Percentiles rank a stretch among this genome's conserved stretches.
phyloP scores from a whole-genome alignment of 139 green algal genomes.

The Chlorella sp. region DNA sequence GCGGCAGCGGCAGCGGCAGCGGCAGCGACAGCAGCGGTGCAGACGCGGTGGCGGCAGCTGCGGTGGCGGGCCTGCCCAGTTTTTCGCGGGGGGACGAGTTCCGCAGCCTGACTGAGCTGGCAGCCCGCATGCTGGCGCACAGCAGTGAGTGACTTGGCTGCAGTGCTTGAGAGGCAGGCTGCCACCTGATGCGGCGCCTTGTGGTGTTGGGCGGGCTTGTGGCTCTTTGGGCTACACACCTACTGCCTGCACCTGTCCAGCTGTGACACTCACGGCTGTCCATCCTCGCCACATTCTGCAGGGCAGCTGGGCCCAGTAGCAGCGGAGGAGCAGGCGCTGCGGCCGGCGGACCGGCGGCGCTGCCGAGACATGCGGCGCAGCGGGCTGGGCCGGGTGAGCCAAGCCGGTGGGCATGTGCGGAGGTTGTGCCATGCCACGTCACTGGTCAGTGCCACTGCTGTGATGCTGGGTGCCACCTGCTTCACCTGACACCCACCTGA shows the following conservation, averaged over 20 bases:
- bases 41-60: background rate
- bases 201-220: background rate
- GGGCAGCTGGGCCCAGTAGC: background rate
- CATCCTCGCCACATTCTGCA: constrained; percentile 5
- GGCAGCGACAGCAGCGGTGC: background rate
- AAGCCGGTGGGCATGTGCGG: background rate
- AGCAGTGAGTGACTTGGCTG: background rate
- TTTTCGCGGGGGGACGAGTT: constrained; percentile 19
- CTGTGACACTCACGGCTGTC: background rate
- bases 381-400: constrained; percentile 3
- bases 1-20: background rate
- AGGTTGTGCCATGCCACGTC: background rate
- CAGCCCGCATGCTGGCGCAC: background rate
- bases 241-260: background rate
- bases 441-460: background rate
- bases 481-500: background rate
- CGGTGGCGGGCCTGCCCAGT: background rate
- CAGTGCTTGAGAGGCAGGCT: background rate
- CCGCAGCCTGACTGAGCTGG: constrained; percentile 4
- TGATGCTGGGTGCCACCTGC: background rate
- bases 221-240: background rate
- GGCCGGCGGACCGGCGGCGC: background rate
- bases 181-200: too few species aligned
- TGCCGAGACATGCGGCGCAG: constrained; percentile 22
- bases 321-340: background rate